These are phyloP conservation scores for Candida xiaguanensis DNA, from an alignment of 805 yeast species.

Conservation along the genomic window DNA sequence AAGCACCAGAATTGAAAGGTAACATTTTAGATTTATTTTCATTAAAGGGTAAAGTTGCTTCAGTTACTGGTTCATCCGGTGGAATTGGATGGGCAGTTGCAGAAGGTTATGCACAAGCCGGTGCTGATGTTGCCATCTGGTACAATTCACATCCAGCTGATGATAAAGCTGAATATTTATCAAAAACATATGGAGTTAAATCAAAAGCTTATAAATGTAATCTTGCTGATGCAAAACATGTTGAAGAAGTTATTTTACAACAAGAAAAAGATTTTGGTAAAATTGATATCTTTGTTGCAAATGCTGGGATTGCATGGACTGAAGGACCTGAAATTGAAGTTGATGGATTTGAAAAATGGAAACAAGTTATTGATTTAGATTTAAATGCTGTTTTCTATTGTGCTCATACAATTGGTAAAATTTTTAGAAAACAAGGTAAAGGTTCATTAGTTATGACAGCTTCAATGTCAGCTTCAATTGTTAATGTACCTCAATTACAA, in stretches of 20 bases:
- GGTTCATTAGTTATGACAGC: conserved; percentile 85
- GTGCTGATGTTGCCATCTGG: conserved; percentile 36
- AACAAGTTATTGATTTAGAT: conserved; percentile 68
- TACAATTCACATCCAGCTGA: conserved; percentile 40
- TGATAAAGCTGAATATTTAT: conserved; percentile 29
- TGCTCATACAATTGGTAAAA: conserved; percentile 68
- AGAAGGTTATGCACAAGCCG: conserved; percentile 38
- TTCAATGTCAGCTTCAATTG: conserved; percentile 88
- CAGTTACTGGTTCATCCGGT: conserved; percentile 35
- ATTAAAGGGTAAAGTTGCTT: conserved; percentile 30
- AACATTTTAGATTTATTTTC: conserved; percentile 39
- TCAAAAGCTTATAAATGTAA: conserved; percentile 49
- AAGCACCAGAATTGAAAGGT: conserved; percentile 48
- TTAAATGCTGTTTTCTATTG: conserved; percentile 78
- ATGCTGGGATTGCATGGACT: conserved; percentile 48
- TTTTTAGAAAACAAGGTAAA: conserved; percentile 66
- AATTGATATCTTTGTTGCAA: conserved; percentile 43
- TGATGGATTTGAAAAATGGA: conserved; percentile 55
- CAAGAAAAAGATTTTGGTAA: conserved; percentile 32
- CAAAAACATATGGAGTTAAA: conserved; percentile 54
- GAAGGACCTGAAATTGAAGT: conserved; percentile 37
- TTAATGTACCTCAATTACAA: conserved; percentile 72
- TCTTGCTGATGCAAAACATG: conserved; percentile 36
- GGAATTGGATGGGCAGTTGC: conserved; percentile 36
- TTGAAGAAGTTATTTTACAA: conserved; percentile 26